Evolutionary conservation across 192 early-diverging fungal genomes (phyloP), one percentile per base, ranked within the genome.

Genomic region (Spizellomyces punctatus): DNA sequence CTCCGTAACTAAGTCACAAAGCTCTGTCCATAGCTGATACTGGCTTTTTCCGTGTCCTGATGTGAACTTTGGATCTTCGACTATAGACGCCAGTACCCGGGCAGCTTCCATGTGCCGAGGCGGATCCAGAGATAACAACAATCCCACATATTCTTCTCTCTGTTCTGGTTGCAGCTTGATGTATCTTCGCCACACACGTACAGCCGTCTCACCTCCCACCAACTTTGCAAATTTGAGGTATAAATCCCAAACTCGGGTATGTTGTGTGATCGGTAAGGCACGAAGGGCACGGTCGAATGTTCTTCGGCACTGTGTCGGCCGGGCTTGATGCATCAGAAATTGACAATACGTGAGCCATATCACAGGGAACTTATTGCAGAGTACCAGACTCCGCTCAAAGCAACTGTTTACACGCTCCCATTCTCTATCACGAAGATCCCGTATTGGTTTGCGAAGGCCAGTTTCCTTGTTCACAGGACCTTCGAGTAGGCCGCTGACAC

Each of bases 321-420:
- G 42, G 0, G 45, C 58, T 55, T 93, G 92, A 19, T 84, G 86
- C 63, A 82, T 86, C 48, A 93, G 69, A 66, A 93, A 91, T 27
- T 77, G 69, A 41, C 83, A 71, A 73, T 95, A 99, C 47, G 85
- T 85, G 5, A 92, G 68, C 98, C 98, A 99, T 48, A 99, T 89
- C 36, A 93, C 79, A 10, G 96, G 96, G 89, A 96, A 96, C 86
- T 95, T 96, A 85, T 97, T 95, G 69, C 95, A 83, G 6, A 94
- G 78, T n/a, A 98, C 85, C 56, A 99, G 80, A 6, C 92, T 84
- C 7, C 94, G 76, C 73, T 98, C 96, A 71, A 91, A 99, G 64
- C 91, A 93, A 72, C 85, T 69, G 66, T 88, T 91, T 5, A 92
- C 85, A 19, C 82, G 78, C 17, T 82, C 75, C 80, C 88, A 92